Evolutionary conservation across 495 filamentous ascomycete genomes (phyloP), one percentile per base, ranked within the genome.

Genomic region (Penicillium soppii): DNA sequence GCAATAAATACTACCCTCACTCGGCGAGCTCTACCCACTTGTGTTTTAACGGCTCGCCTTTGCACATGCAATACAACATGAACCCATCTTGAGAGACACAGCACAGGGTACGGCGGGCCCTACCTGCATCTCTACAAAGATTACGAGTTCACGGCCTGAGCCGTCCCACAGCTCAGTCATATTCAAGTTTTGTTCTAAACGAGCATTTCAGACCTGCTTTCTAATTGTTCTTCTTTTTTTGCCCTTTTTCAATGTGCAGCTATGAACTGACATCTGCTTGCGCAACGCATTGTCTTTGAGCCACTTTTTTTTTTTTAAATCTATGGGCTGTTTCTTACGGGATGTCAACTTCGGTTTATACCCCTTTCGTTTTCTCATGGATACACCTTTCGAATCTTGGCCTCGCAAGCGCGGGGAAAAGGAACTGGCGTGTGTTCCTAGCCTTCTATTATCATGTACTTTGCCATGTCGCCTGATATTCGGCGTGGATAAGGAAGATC

Each of bases 301-400:
- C 46, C 45, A 37, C 47, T 46, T 50, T 39, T 40, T 42, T 55
- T 38, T 50, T 32, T 42, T 54, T 30, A 21, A 43, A 53, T 54
- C 47, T 32, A 41, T 55, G 57, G 59, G 54, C 54, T 65, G 56
- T 64, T 59, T 63, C 59, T 61, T 57, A 57, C 59, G 61, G 58
- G 54, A 64, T 62, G 50, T 60, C 48, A 52, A 61, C 56, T 55
- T 23, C 57, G 59, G 64, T 70, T 66, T 67, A 70, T 73, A 73
- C 43, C 36, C 13, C 47, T 52, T 53, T 38, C 19, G 25, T 10
- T 55, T 52, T 66, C 61, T 56, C 57, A 61, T 57, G 63, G 57
- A 68, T 66, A 61, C 62, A 59, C 56, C 50, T 20, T 58, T 52
- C 42, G 32, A 16, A 36, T 50, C 26, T 43, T 37, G 37, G 40